A percentile compares a stretch with the other conserved stretches of the same genome.
These are phyloP conservation scores for Saturnispora gosingensis DNA, from an alignment of 805 yeast genomes.

Conservation along the genomic window DNA sequence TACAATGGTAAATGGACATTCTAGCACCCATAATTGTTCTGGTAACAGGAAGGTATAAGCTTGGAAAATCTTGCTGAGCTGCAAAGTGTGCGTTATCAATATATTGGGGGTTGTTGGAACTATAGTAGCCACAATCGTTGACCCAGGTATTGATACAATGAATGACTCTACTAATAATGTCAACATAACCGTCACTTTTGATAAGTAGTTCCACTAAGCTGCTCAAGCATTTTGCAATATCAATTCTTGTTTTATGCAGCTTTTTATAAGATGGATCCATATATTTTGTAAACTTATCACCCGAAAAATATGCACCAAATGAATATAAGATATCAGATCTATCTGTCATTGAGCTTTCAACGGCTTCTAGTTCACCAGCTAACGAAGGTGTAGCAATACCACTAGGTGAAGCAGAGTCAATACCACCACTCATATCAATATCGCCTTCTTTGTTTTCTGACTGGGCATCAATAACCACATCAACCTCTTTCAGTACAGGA, in stretches of 20 bases:
- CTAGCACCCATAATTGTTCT: constrained; percentile 71
- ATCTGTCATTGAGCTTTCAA: constrained; percentile 32
- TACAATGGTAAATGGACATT: constrained; percentile 62
- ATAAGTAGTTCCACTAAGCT: constrained; percentile 39
- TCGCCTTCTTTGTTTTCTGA: constrained; percentile 10
- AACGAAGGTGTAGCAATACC: constrained; percentile 22
- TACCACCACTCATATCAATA: constrained; percentile 19
- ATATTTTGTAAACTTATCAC: constrained; percentile 18
- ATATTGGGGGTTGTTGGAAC: constrained; percentile 21
- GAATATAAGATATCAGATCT: constrained; percentile 21
- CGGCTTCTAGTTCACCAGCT: constrained; percentile 34
- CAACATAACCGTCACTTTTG: constrained; percentile 52
- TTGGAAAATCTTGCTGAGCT: constrained; percentile 49
- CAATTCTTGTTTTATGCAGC: constrained; percentile 52
- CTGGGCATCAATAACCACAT: constrained; percentile 11
- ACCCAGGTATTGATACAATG: constrained; percentile 62
- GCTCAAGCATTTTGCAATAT: constrained; percentile 49
- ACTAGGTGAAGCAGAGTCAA: constrained; percentile 26
- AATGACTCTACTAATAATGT: constrained; percentile 50
- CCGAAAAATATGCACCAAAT: constrained; percentile 24
- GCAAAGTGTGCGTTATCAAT: constrained; percentile 31
- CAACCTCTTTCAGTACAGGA: constrained; percentile 15
- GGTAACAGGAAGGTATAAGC: constrained; percentile 61
- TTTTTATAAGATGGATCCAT: constrained; percentile 34
- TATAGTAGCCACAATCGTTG: constrained; percentile 24